Base-by-base conservation (phyloP, 306 rosid genomes). In the Quercus cerris region DNA sequence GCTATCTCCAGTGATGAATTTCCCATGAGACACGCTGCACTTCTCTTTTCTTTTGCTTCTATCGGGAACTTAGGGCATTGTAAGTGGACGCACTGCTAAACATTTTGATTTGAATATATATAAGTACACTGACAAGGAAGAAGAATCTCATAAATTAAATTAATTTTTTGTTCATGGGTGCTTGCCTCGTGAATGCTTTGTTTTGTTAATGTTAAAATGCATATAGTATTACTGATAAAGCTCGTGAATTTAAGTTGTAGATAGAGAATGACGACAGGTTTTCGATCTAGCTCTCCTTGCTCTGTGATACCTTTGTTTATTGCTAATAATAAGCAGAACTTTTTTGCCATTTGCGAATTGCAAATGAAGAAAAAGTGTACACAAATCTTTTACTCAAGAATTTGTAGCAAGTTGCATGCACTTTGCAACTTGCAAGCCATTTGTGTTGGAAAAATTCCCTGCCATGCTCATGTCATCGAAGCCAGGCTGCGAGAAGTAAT, bases 61-160 rank as follows among this genome's bases (percentile, higher is more conserved):
- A 77, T 87, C 91, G 88, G 84, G 82, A 80, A 75, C 67, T 79
- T 74, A 78, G 88, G 80, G 84, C 88, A 86, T 73, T 89, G 94
- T 84, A 90, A 62, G 56, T 79, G 87, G 89, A 87, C 92, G 51
- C 62, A 56, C 55, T 64, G 18, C 83, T 57, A 31, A 68, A 58
- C 56, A 77, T 52, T 35, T 17, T 54, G 20, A 58, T 46, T 71
- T 54, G 4, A 76, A 58, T 38, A 56, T 54, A 44, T 4, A 71
- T 57, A 5, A 41, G 8, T 20, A 19, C 23, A 15, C 31, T 61
- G 46, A 25, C 10, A 31, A 58, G 18, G 71, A 70, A 54, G 14
- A 61, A 58, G 61, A 8, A 41, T 71, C 38, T 22, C 1, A 6
- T 20, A 51, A 6, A 49, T 71, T 13, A 71, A 49, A 41, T 8